Evolutionary conservation across 2,329 filamentous ascomycete species (phyloP), one percentile per base, ranked within the genome.

Genomic region (Diplodia sapinea): DNA sequence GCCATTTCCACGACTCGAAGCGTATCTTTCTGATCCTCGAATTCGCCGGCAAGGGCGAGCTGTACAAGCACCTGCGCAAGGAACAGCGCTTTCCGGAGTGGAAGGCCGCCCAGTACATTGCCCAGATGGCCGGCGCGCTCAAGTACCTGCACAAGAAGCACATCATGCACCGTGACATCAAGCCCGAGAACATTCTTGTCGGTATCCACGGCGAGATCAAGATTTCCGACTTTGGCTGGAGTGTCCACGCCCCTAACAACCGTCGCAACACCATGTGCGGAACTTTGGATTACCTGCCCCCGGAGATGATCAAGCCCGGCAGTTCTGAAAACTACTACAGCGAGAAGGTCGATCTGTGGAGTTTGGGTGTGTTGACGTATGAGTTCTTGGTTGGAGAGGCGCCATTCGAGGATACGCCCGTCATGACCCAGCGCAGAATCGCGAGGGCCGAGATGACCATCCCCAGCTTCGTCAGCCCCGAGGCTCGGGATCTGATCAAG

Each of bases 171-270:
- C 87, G 94, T 68, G 94, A 98, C 74, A 98, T 98, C 82, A 98
- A 98, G 83, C 94, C 94, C 2, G 94, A 98, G 81, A 98, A 98
- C 75, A 98, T 98, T 71, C 86, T 98, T 26, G 90, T 98, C 36
- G 94, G 94, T 15, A 93, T 98, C 69, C 94, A 98, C 77, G 95
- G 94, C 72, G 95, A 99, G 83, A 94, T 99, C 82, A 99, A 99
- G 81, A 94, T 99, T 75, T 96, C 93, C 4, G 95, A 99, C 79
- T 99, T 98, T 76, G 94, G 95, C 61, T 99, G 95, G 95, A 96
- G 92, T 77, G 95, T 98, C 4, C 95, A 99, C 79, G 95, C 95
- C 5, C 95, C 95, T 33, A 97, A 96, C 80, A 96, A 94, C 82
- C 85, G 95, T 73, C 87, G 95, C 70, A 91, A 94, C 76, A 99